phyloP scores from a whole-genome alignment of 768 basidiomycete genomes.

The Boletus huronensis region DNA sequence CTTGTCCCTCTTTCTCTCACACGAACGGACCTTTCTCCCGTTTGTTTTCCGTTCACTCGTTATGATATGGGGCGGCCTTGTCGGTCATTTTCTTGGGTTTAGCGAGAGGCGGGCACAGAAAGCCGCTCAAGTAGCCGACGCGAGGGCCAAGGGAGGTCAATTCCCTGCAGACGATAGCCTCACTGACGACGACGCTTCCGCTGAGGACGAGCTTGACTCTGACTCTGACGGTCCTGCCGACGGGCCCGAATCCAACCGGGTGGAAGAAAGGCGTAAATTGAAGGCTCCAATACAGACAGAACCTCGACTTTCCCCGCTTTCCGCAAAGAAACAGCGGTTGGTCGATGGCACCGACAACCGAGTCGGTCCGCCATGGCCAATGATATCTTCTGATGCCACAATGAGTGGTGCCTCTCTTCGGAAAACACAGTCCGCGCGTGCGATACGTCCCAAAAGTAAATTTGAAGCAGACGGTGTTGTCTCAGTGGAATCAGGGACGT shows the following conservation, averaged over 20 bases:
- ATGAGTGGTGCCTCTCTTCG: constrained; percentile 6
- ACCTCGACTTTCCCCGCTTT: constrained; percentile 11
- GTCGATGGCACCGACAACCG: constrained; percentile 17
- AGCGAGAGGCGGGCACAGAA: constrained; percentile 60
- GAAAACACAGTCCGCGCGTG: constrained; percentile 25
- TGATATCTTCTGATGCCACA: constrained; percentile 16
- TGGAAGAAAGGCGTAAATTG: constrained; percentile 25
- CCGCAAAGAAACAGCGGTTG: constrained; percentile 26
- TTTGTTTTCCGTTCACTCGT: constrained; percentile 1
- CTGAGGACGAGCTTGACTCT: constrained; percentile 37
- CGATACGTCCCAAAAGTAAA: constrained; percentile 27
- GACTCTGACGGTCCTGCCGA: constrained; percentile 32
- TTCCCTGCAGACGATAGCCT: constrained; percentile 25
- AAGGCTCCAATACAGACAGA: constrained; percentile 24
- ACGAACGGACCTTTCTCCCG: not conserved
- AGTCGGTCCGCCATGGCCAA: constrained; percentile 20
- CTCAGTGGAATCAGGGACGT: constrained; percentile 14
- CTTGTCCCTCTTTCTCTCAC: constrained; percentile 7
- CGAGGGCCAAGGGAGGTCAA: constrained; percentile 37
- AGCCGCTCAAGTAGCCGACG: constrained; percentile 48
- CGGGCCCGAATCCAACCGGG: constrained; percentile 15
- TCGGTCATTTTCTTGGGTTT: constrained; percentile 3
- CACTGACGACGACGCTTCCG: constrained; percentile 30
- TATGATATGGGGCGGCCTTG: not conserved
- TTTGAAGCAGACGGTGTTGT: constrained; percentile 21